Evolutionary conservation across 2,329 filamentous ascomycete genomes (phyloP), one percentile per base, ranked within the genome.

Genomic region (Aureobasidium sp.): DNA sequence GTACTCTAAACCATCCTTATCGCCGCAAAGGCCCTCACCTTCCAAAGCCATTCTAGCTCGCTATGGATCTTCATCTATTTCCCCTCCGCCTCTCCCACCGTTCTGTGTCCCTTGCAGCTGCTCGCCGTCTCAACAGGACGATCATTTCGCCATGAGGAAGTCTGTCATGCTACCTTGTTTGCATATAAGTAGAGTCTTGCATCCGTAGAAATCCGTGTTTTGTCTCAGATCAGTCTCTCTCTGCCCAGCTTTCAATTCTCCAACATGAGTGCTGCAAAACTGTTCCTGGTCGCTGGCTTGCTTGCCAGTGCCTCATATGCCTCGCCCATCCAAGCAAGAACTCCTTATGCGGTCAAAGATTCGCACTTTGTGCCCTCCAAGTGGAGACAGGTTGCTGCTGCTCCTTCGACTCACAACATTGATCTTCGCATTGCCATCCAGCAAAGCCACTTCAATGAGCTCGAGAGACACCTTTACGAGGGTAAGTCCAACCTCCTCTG

Each of bases 391-490:
- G 68, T 79, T 50, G 76, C 75, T 42, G 72, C 76, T 36, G 79
- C 82, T 3, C 75, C 80, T 42, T 74, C 77, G 48, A 71, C 75
- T 21, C 77, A 81, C 63, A 72, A 76, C 37, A 77, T 86, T 63
- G 73, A 82, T 39, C 71, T 86, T 50, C 79, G 83, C 54, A 85
- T 86, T 67, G 83, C 80, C 34, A 69, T 86, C 63, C 84, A 81
- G 74, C 83, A 86, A 69, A 75, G 77, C 62, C 79, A 80, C 47
- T 83, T 84, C 62, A 76, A 77, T 21, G 78, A 81, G 65, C 73
- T 86, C 25, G 81, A 85, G 69, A 75, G 77, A 63, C 81, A 84
- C 66, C 73, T 85, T 6, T 75, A 77, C 61, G 77, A 83, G 71
- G 76, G 78, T 79, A 70, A 65, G 68, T 49, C 27, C n/a, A 36